These are phyloP conservation scores for Pseudonectria buxi DNA, from an alignment of 2,329 filamentous ascomycete genomes.

Conservation along the genomic window DNA sequence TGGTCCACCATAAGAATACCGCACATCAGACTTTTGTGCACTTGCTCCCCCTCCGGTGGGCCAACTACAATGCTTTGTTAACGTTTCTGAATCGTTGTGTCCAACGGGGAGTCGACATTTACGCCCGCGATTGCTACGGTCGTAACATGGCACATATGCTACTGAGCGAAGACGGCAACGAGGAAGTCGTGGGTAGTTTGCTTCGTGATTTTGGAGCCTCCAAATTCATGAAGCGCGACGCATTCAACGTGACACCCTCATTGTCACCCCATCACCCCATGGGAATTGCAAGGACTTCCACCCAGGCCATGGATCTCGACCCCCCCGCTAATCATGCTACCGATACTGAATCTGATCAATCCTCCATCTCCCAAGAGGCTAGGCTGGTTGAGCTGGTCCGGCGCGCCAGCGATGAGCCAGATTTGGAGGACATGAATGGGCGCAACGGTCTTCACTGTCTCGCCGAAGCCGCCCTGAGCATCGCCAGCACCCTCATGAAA, in stretches of 20 bases:
- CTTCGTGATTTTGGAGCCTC: conserved; percentile 24
- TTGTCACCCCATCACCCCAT: conserved; percentile 2
- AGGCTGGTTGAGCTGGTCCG: conserved; percentile 17
- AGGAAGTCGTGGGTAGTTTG: conserved; percentile 22
- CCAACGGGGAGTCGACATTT: conserved; percentile 24
- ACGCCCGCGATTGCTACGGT: conserved; percentile 41
- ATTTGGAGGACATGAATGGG: conserved; percentile 31
- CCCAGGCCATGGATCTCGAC: conserved; percentile 17
- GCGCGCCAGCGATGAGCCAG: conserved; percentile 10
- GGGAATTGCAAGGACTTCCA: conserved; percentile 4
- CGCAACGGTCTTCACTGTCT: conserved; percentile 53
- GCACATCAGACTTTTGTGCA: conserved; percentile 45
- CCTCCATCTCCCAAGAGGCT: conserved; percentile 11
- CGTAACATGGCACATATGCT: conserved; percentile 46
- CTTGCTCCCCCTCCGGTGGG: conserved; percentile 33
- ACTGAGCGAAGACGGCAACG: conserved; percentile 21
- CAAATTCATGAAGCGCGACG: conserved; percentile 38
- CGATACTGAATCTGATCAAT: background rate
- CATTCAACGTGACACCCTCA: conserved; percentile 34
- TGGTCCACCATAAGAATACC: conserved; percentile 30
- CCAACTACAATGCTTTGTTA: conserved; percentile 18
- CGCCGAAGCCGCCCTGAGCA: conserved; percentile 44
- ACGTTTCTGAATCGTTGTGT: conserved; percentile 20
- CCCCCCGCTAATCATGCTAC: conserved; percentile 10
- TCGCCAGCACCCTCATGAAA: conserved; percentile 31